Base-by-base conservation (phyloP, 2,329 filamentous ascomycete species). In the Passalora sequoiae region DNA sequence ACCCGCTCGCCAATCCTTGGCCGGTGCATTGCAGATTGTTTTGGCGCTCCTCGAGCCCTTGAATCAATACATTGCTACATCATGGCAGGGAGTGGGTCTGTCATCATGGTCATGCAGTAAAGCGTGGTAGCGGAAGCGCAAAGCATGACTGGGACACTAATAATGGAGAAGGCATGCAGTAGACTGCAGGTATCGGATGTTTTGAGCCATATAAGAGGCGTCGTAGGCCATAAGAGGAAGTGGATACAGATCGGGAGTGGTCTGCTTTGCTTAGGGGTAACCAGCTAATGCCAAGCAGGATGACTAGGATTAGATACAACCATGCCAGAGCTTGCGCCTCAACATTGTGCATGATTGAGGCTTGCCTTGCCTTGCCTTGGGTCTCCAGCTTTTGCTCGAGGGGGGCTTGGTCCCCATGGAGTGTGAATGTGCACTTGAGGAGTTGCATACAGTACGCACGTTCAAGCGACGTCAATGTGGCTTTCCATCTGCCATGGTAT, bases 31-130 rank as follows among this genome's bases (percentile, higher is more conserved):
- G 16, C 25, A 12, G 3, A 9, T 17, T 20, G 16, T 20, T 17
- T 13, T 20, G n/a, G 15, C n/a, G 9, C 21, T 10, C 4, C 17
- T 21, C 6, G n/a, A 21, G 17, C 27, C 38, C 27, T 40, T 27
- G 27, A 21, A 21, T 40, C 38, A 31, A 40, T 40, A 40, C 7
- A 9, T 28, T 24, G 12, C 24, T 27, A 21, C 22, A 28, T 24
- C 24, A n/a, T 16, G 27, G 10, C 13, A n/a, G 24, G 4, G 17
- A n/a, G n/a, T n/a, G 19, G 15, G n/a, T 12, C 15, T 28, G 24
- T 40, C 38, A 40, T 40, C 38, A 40, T 22, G 16, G 9, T 15
- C 10, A 16, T 40, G 38, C 38, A 40, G 38, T 31, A 31, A 17
- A 8, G 17, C 16, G 21, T 24, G 38, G 27, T 31, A 40, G 38